A percentile compares a stretch with the other conserved stretches of the same genome.
phyloP scores from a whole-genome alignment of 192 early-diverging fungal genomes.

The Backusella australiensis region DNA sequence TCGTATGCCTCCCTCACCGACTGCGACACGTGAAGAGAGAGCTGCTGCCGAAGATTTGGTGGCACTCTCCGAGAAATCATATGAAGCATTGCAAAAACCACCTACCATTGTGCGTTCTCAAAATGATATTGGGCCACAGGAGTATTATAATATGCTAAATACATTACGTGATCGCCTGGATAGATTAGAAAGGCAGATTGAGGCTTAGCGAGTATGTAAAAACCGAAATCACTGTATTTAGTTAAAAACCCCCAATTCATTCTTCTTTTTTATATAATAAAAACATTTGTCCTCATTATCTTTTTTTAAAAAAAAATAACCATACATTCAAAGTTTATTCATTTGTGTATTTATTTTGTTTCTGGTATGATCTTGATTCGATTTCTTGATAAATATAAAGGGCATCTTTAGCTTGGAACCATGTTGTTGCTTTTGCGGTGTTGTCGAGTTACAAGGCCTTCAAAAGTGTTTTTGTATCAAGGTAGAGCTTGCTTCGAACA shows the following conservation, averaged over 20 bases:
- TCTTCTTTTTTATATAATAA: neutral
- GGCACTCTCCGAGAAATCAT: neutral
- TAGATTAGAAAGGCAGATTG: slow-evolving; percentile 30
- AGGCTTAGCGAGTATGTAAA: neutral
- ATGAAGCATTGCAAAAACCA: slow-evolving; percentile 15
- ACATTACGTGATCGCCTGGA: slow-evolving; percentile 31
- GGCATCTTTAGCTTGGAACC: too few species aligned
- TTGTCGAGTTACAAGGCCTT: too few species aligned
- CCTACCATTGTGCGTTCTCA: slow-evolving; percentile 39
- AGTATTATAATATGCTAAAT: slow-evolving; percentile 29
- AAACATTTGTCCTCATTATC: neutral
- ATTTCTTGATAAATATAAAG: too few species aligned
- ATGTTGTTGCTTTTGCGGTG: too few species aligned
- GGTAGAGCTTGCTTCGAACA: too few species aligned
- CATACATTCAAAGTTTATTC: too few species aligned
- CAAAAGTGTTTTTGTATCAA: too few species aligned
- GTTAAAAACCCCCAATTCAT: too few species aligned
- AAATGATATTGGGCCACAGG: slow-evolving; percentile 33
- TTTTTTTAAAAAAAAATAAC: too few species aligned
- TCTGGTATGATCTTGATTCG: too few species aligned
- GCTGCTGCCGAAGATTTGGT: neutral
- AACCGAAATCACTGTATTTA: neutral
- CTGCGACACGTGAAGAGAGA: slow-evolving; percentile 10
- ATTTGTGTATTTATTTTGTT: too few species aligned
- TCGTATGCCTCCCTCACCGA: neutral